phyloP scores from a whole-genome alignment of 2,329 filamentous ascomycete species.

The Botrytis medusae region DNA sequence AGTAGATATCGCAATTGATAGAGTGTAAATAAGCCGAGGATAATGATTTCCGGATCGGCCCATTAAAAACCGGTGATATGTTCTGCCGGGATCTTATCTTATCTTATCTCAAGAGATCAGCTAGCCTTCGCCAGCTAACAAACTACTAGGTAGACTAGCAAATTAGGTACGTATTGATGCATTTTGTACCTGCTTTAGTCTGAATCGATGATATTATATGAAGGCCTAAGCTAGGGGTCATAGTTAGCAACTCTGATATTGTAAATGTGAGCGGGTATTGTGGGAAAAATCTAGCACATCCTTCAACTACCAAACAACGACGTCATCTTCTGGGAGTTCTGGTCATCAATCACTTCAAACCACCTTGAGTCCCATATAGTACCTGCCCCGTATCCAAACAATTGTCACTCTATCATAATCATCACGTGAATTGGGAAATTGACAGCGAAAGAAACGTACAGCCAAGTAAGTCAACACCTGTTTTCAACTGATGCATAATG shows the following conservation, averaged over 20 bases:
- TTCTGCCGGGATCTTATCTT: constrained; percentile 19
- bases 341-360: background rate
- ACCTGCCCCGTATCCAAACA: background rate
- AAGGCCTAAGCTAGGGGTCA: background rate
- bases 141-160: background rate
- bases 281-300: background rate
- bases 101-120: background rate
- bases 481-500: constrained; percentile 6
- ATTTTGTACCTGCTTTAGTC: constrained; percentile 15
- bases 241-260: background rate
- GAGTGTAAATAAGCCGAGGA: background rate
- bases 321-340: background rate
- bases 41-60: background rate
- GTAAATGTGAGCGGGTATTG: background rate
- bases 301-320: background rate
- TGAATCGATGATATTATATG: background rate
- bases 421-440: background rate
- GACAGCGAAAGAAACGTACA: background rate
- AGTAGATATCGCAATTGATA: background rate
- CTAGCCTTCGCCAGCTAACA: background rate
- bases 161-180: background rate
- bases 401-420: background rate
- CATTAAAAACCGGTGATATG: background rate
- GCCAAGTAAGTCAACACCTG: constrained; percentile 13
- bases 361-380: background rate